Base-by-base conservation (phyloP, 2,329 filamentous ascomycete species). In the Verruconis gallopava region DNA sequence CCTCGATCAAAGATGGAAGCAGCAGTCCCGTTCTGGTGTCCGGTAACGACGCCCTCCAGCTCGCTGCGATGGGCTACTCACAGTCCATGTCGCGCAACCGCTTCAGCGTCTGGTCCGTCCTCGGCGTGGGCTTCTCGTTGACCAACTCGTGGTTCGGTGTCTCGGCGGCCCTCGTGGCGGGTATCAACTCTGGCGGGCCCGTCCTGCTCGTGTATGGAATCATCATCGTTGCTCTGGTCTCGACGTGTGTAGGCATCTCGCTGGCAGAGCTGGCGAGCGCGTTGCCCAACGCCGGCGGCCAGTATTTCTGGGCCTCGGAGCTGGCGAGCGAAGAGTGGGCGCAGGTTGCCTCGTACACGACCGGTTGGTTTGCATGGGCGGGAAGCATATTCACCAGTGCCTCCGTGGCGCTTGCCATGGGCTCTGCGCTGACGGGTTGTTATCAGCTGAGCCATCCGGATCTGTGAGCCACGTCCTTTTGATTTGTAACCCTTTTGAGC, bases 161-260 rank as follows among this genome's bases (percentile, higher is more conserved):
- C n/a, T n/a, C n/a, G n/a, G n/a, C n/a, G n/a, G n/a, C n/a, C n/a
- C n/a, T n/a, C n/a, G n/a, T n/a, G n/a, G n/a, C n/a, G n/a, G n/a
- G n/a, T n/a, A n/a, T n/a, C n/a, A n/a, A n/a, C n/a, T n/a, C n/a
- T 56, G 80, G 80, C 17, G 75, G 81, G 55, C 69, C 69, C 34
- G 79, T 83, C 13, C 81, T 77, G 18, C 69, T 83, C 32, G 62
- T 84, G 49, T 84, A 75, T 69, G 80, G 80, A 32, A 84, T 73
- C 77, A 68, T 81, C 2, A 58, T 80, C 22, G 71, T 81, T 20
- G 77, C 74, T 3, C 55, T 80, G 28, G 73, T 81, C 49, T 77
- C 73, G 9, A 63, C 75, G 44, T 67, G 65, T 44, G 79, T 82
- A 48, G 77, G 77, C 39, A 73, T 75, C 21, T 79, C 75, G 11